A percentile compares a stretch with the other conserved stretches of the same genome.
These are phyloP conservation scores for Oidium heveae DNA, from an alignment of 2,329 filamentous ascomycete species.

Conservation along the genomic window DNA sequence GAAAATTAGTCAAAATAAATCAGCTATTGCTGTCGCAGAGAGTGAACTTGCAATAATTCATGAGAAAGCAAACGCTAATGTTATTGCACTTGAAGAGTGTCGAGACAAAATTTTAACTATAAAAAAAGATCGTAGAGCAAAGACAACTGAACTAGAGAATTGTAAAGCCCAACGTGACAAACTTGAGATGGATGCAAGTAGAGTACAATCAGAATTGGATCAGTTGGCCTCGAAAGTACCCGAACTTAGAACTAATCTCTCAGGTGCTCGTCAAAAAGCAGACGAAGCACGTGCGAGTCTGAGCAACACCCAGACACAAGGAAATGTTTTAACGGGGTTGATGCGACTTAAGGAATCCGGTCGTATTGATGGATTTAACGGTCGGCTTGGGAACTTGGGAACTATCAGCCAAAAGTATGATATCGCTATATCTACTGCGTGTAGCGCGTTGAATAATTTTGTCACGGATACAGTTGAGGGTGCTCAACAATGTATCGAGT, in stretches of 20 bases:
- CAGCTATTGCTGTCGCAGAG: conserved; percentile 76
- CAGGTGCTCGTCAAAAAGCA: conserved; percentile 74
- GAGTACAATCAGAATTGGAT: conserved; percentile 45
- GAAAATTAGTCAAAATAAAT: conserved; percentile 91
- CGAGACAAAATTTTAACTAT: conserved; percentile 54
- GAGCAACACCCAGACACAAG: conserved; percentile 71
- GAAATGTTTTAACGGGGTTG: conserved; percentile 71
- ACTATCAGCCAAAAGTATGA: conserved; percentile 88
- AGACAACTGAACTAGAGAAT: conserved; percentile 48
- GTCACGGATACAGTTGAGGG: conserved; percentile 91
- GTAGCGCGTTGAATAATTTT: conserved; percentile 75
- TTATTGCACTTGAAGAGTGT: conserved; percentile 60
- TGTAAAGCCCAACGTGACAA: conserved; percentile 47
- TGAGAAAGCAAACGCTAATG: conserved; percentile 72
- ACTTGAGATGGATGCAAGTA: conserved; percentile 49
- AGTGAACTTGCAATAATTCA: conserved; percentile 80
- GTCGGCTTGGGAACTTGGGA: conserved; percentile 77
- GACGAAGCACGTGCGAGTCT: conserved; percentile 85
- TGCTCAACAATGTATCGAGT: conserved; percentile 93
- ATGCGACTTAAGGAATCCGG: conserved; percentile 93
- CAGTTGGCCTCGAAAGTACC: conserved; percentile 56
- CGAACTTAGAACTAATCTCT: conserved; percentile 59
- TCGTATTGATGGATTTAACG: conserved; percentile 90
- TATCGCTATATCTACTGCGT: conserved; percentile 93
- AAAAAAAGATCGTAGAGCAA: conserved; percentile 42